Base-by-base conservation (phyloP, 148 eudicot genomes). In the Silene uniflora region DNA sequence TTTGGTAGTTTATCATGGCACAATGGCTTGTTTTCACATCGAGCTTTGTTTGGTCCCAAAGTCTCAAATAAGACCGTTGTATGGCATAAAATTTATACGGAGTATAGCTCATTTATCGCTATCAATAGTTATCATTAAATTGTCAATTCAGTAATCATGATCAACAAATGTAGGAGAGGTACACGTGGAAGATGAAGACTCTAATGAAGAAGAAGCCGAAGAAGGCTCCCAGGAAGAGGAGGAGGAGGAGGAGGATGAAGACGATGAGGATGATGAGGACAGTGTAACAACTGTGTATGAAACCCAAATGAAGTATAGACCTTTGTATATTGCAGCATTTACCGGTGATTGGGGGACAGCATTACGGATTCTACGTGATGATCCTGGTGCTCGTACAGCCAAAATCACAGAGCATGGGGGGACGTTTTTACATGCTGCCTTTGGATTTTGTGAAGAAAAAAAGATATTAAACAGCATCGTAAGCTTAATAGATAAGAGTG, bases 341-440 rank as follows among this genome's bases (percentile, higher is more conserved):
- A 74, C 69, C 16, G 42, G 69, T 17, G 67, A 74, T 7, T 74
- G 76, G 76, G 67, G 21, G 24, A 74, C 67, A n/a, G 76, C 60
- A 47, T 44, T 74, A 46, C 42, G 42, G 24, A 63, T 63, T 46
- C 39, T 74, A 16, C 24, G 69, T 6, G 58, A 44, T 59, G 23
- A 74, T 10, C 76, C 69, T 62, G 14, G 44, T 22, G 32, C 69
- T 44, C 76, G 67, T 61, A 74, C 23, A 62, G 66, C 35, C 35
- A 32, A 62, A 24, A 63, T 74, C 42, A 63, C 69, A 3, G 66
- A 25, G 24, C 69, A 74, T 14, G 76, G 60, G 9, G 76, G 58
- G 39, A 74, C 59, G 17, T 74, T 74, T 68, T 49, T 74, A 12
- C 58, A 46, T 10, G 69, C 68, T 18, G 76, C 69, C 14, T 17